Evolutionary conservation across 441 rosid genomes (phyloP).

Genomic region (Mallotus repandus): DNA sequence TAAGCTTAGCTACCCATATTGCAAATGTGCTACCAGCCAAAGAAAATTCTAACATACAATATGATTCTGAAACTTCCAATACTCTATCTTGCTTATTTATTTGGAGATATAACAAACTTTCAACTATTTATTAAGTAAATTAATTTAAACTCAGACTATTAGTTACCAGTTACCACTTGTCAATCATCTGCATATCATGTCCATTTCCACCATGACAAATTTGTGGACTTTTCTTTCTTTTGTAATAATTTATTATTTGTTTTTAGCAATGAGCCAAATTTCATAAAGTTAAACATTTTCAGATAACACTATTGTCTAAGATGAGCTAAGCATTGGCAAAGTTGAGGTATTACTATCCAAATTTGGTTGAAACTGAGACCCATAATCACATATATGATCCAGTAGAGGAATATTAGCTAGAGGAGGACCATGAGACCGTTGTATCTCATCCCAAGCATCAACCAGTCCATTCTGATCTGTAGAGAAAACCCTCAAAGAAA

Average conservation of each 20-base stretch:
- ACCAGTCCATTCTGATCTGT: slow-evolving; percentile 65
- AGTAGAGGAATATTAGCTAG: slow-evolving; percentile 36
- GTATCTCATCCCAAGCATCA: slow-evolving; percentile 86
- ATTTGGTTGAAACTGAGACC: slow-evolving; percentile 49
- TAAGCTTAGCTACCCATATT: not conserved
- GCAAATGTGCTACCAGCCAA: not conserved
- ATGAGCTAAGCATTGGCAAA: not conserved
- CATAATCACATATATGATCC: slow-evolving; percentile 37
- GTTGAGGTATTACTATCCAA: slow-evolving; percentile 49
- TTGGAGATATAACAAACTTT: not conserved
- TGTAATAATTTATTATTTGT: not conserved
- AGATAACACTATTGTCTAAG: not conserved
- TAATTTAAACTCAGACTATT: not conserved
- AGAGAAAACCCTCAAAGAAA: slow-evolving; percentile 64
- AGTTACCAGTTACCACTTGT: not conserved
- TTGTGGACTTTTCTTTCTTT: not conserved
- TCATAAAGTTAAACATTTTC: not conserved
- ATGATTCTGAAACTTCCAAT: not conserved
- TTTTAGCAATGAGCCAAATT: not conserved
- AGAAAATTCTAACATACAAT: not conserved
- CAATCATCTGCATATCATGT: not conserved
- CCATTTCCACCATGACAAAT: not conserved
- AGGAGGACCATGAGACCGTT: slow-evolving; percentile 26
- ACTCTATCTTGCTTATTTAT: not conserved
- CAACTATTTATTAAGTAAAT: not conserved